Percentiles rank a stretch among this genome's conserved stretches.
phyloP scores from a whole-genome alignment of 345 rosid species.

The Lepidium sativum region DNA sequence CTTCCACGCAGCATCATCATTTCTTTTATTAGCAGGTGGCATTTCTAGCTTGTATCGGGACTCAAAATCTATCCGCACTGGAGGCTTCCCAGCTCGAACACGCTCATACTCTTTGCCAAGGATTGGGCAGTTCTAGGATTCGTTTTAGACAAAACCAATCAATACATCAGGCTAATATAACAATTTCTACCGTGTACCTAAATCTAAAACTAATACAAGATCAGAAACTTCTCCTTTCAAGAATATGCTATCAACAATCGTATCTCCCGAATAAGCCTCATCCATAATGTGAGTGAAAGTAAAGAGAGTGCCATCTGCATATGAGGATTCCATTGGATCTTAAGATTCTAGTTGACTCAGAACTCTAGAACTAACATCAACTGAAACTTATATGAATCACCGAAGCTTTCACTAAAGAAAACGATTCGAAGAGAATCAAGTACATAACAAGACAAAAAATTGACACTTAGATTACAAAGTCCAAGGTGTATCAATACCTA shows the following conservation, averaged over 20 bases:
- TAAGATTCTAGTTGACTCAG: not conserved
- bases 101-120: conserved; percentile 90
- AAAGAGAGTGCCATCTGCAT: not conserved
- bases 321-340: conserved; percentile 9
- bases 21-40: conserved; percentile 54
- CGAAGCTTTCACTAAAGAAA: not conserved
- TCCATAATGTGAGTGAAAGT: not conserved
- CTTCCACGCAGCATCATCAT: conserved; percentile 86
- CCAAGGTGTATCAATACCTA: not conserved
- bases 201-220: conserved; percentile 5
- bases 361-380: not conserved
- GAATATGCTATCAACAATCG: not conserved
- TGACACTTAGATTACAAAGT: not conserved
- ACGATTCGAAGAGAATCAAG: not conserved
- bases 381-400: not conserved
- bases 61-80: conserved; percentile 56
- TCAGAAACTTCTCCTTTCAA: not conserved
- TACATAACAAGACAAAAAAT: not conserved
- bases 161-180: not conserved
- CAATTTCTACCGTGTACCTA: not conserved
- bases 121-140: conserved; percentile 65
- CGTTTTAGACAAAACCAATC: conserved; percentile 5
- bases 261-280: not conserved
- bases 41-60: conserved; percentile 64
- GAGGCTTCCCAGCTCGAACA: conserved; percentile 89